Evolutionary conservation across 1,284 basidiomycete genomes (phyloP).

Genomic region (Macrocystidia cucumis): DNA sequence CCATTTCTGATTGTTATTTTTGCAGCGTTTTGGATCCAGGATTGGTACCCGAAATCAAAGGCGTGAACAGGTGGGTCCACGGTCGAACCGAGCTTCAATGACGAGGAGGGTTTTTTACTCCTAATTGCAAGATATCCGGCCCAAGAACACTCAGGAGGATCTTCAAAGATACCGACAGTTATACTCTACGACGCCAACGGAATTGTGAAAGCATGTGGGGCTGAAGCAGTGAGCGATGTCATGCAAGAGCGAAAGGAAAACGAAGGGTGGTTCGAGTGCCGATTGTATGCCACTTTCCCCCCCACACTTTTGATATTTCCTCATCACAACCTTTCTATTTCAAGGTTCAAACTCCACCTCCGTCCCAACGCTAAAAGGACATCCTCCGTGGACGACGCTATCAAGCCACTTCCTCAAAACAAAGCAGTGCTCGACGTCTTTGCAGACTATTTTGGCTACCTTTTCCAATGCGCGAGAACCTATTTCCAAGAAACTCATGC

Average conservation of each 20-base stretch:
- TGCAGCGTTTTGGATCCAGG: slow-evolving; percentile 20
- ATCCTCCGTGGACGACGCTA: slow-evolving; percentile 12
- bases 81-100: neutral
- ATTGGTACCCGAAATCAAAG: slow-evolving; percentile 33
- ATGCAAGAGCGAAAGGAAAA: slow-evolving; percentile 35
- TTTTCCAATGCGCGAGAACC: slow-evolving; percentile 13
- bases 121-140: slow-evolving; percentile 21
- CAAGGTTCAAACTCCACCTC: slow-evolving; percentile 54
- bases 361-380: slow-evolving; percentile 26
- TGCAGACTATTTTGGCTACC: slow-evolving; percentile 31
- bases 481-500: slow-evolving; percentile 17
- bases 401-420: slow-evolving; percentile 38
- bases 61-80: slow-evolving; percentile 13
- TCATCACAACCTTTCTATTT: neutral
- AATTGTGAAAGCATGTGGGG: slow-evolving; percentile 37
- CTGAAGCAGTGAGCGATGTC: slow-evolving; percentile 39
- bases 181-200: slow-evolving; percentile 45
- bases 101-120: neutral
- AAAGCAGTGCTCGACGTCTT: slow-evolving; percentile 40
- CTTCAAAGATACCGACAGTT: slow-evolving; percentile 50
- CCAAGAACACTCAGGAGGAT: slow-evolving; percentile 27
- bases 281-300: slow-evolving; percentile 32
- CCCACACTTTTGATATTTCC: neutral
- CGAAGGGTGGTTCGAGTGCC: slow-evolving; percentile 35
- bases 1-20: neutral